phyloP scores from a whole-genome alignment of 768 basidiomycete genomes.

The Gelatoporia subvermispora region DNA sequence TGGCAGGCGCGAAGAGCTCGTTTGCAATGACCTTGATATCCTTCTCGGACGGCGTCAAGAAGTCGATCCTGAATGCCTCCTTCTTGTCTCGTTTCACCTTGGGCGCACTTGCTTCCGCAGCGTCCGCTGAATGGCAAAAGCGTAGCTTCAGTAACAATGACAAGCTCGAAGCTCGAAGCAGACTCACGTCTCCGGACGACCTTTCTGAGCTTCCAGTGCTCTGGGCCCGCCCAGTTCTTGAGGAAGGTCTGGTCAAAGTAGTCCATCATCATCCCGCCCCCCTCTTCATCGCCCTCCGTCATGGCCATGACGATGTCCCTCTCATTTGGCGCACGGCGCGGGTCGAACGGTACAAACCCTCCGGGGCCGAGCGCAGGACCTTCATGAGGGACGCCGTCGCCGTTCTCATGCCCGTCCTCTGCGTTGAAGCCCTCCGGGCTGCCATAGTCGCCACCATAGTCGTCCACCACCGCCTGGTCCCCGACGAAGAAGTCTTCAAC shows the following conservation, averaged over 20 bases:
- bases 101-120: constrained; percentile 43
- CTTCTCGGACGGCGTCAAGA: constrained; percentile 55
- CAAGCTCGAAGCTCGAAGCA: neutral
- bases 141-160: neutral
- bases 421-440: constrained; percentile 36
- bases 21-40: constrained; percentile 57
- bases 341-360: constrained; percentile 77
- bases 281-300: constrained; percentile 61
- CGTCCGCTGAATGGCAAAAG: constrained; percentile 34
- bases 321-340: constrained; percentile 67
- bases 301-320: constrained; percentile 85
- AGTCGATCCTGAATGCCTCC: constrained; percentile 80
- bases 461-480: constrained; percentile 50
- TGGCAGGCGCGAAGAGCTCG: constrained; percentile 74
- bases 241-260: constrained; percentile 85
- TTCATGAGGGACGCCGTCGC: constrained; percentile 40
- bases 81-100: constrained; percentile 68
- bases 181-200: constrained; percentile 71
- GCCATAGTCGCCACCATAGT: constrained; percentile 38
- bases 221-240: constrained; percentile 98
- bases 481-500: constrained; percentile 69
- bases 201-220: constrained; percentile 94
- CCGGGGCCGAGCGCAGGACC: constrained; percentile 41
- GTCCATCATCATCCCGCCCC: constrained; percentile 58
- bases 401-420: constrained; percentile 35